These are phyloP conservation scores for Symbiodinium pilosum DNA, from an alignment of 73 alveolate genomes.

Conservation along the genomic window DNA sequence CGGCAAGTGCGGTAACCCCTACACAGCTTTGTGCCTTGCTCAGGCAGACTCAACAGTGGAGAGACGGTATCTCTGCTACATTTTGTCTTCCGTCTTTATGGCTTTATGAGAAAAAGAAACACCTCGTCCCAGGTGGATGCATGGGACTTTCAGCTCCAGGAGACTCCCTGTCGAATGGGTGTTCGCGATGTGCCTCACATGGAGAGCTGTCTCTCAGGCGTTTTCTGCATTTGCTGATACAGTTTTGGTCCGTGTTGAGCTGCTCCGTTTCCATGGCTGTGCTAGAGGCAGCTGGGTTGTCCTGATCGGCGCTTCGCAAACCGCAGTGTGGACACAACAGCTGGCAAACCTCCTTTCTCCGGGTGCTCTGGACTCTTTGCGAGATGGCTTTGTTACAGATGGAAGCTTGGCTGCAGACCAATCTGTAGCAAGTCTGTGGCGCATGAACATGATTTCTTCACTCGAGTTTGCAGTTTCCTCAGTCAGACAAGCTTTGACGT, in stretches of 20 bases:
- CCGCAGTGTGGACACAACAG: slow-evolving; percentile 85
- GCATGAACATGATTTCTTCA: neutral
- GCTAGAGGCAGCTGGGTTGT: slow-evolving; percentile 55
- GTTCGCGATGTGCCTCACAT: slow-evolving; percentile 64
- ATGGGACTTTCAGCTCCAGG: slow-evolving; percentile 79
- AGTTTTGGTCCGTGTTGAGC: neutral
- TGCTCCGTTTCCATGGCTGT: neutral
- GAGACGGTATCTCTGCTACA: neutral
- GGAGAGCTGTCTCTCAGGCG: slow-evolving; percentile 43
- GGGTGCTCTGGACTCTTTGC: slow-evolving; percentile 54
- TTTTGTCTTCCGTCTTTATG: slow-evolving; percentile 54
- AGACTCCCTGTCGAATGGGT: slow-evolving; percentile 60
- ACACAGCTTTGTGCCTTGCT: neutral
- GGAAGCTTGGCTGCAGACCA: neutral
- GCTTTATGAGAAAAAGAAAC: slow-evolving; percentile 7
- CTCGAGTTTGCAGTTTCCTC: neutral
- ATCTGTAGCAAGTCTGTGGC: too few species aligned
- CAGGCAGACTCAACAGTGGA: neutral
- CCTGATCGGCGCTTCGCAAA: slow-evolving; percentile 60
- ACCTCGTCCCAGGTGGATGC: slow-evolving; percentile 83
- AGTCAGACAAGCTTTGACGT: neutral
- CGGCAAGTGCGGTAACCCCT: too few species aligned
- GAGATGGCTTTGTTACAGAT: slow-evolving; percentile 56
- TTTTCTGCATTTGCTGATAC: neutral
- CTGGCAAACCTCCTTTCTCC: slow-evolving; percentile 59